Evolutionary conservation across 345 rosid genomes (phyloP).

Genomic region (Orychophragmus violaceus): DNA sequence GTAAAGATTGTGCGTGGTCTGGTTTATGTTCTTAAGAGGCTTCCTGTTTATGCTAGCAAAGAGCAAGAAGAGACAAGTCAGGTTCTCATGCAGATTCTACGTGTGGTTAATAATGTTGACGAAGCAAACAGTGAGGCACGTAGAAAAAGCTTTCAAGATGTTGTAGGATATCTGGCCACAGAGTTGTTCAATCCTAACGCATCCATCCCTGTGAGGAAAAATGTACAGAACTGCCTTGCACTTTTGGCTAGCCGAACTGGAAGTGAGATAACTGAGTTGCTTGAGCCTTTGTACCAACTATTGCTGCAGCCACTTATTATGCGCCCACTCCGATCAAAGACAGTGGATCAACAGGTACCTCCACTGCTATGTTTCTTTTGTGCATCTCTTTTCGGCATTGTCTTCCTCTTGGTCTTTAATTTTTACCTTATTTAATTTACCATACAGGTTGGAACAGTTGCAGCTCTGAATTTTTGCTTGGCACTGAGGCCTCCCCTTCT

Average conservation of each 20-base stretch:
- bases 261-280: constrained; percentile 95
- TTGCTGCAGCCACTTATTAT: constrained; percentile 85
- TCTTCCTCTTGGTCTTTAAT: constrained; percentile 11
- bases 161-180: constrained; percentile 85
- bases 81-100: constrained; percentile 96
- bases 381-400: constrained; percentile 11
- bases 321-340: constrained; percentile 85
- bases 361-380: constrained; percentile 4
- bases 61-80: constrained; percentile 99
- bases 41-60: constrained; percentile 85
- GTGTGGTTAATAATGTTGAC: constrained; percentile 93
- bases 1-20: constrained; percentile 80
- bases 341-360: constrained; percentile 96
- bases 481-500: constrained; percentile 97
- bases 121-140: constrained; percentile 95
- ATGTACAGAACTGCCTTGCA: constrained; percentile 92
- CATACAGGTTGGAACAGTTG: constrained; percentile 86
- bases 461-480: constrained; percentile 92
- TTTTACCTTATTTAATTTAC: constrained; percentile 22
- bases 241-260: constrained; percentile 98
- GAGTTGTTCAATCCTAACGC: constrained; percentile 91
- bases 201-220: constrained; percentile 80
- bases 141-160: constrained; percentile 89
- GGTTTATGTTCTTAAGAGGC: constrained; percentile 86
- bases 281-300: constrained; percentile 80